Evolutionary conservation across 179 eudicot genomes (phyloP).

Genomic region (Sideroxylon spinosum): DNA sequence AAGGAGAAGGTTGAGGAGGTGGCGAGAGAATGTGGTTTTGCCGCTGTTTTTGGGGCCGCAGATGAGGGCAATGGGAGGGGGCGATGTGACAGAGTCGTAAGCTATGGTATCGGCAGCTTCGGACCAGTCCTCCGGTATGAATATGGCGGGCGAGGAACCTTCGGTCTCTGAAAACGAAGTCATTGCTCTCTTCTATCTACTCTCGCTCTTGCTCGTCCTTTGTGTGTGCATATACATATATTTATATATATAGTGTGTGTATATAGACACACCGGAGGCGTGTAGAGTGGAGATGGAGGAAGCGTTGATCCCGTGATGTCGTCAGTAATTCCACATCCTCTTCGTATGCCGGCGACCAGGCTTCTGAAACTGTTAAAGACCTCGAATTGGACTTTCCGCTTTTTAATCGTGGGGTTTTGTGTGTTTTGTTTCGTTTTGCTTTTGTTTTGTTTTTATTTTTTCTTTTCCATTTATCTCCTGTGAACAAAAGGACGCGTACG

Average conservation of each 20-base stretch:
- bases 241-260: too few relatives aligned
- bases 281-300: background rate
- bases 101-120: conserved; percentile 50
- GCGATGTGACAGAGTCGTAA: conserved; percentile 21
- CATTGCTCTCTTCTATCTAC: conserved; percentile 16
- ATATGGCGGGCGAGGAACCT: conserved; percentile 28
- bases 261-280: background rate
- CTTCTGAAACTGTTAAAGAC: too few relatives aligned
- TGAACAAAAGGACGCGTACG: too few relatives aligned
- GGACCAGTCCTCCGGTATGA: conserved; percentile 72
- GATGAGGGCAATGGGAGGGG: conserved; percentile 45
- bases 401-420: too few relatives aligned
- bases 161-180: conserved; percentile 23
- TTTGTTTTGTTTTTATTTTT: too few relatives aligned
- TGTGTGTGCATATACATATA: background rate
- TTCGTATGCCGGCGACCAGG: too few relatives aligned
- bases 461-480: too few relatives aligned
- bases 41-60: conserved; percentile 89
- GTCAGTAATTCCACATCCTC: too few relatives aligned
- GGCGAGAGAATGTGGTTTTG: conserved; percentile 87
- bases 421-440: too few relatives aligned
- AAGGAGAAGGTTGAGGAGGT: conserved; percentile 69
- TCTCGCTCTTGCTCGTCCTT: background rate
- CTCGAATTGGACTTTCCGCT: too few relatives aligned
- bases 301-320: background rate